Percentiles rank a stretch among this genome's conserved stretches.
These are phyloP conservation scores for Fusarium lateritium DNA, from an alignment of 2,329 filamentous ascomycete genomes.

Conservation along the genomic window DNA sequence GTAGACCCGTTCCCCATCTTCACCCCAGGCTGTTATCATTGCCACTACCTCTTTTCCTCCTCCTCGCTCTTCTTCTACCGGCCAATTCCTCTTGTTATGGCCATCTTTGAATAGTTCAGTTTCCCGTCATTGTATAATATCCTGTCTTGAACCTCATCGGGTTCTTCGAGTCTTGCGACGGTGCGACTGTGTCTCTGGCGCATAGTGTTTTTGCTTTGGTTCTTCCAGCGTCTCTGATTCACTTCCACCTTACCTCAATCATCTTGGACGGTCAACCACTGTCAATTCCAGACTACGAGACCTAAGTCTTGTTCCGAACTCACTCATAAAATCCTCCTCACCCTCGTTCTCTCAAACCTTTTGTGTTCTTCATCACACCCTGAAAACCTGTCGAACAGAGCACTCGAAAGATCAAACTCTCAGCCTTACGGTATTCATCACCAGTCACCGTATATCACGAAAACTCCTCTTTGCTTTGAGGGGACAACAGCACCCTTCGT, in stretches of 20 bases:
- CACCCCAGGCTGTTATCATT: conserved; percentile 48
- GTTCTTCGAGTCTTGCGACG: conserved; percentile 40
- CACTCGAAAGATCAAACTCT: conserved; percentile 13
- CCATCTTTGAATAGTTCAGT: conserved; percentile 48
- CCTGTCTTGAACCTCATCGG: conserved; percentile 34
- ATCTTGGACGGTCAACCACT: conserved; percentile 44
- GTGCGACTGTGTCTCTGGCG: conserved; percentile 47
- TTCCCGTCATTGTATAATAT: conserved; percentile 49
- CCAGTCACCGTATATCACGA: conserved; percentile 32
- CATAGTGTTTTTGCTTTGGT: conserved; percentile 48
- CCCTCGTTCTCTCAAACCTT: conserved; percentile 31
- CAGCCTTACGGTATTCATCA: conserved; percentile 21
- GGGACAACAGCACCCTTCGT: conserved; percentile 42
- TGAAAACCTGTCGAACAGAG: conserved; percentile 8
- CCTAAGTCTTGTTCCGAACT: conserved; percentile 24
- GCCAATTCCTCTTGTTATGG: conserved; percentile 48
- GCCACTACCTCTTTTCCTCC: conserved; percentile 48
- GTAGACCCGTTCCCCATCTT: conserved; percentile 58
- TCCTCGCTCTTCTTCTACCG: conserved; percentile 43
- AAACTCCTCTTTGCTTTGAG: conserved; percentile 21
- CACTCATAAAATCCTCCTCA: conserved; percentile 29
- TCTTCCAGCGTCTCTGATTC: conserved; percentile 49
- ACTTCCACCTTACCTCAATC: conserved; percentile 36
- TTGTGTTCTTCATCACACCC: conserved; percentile 12
- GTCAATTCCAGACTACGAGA: conserved; percentile 42